These are phyloP conservation scores for Boletus speciosus DNA, from an alignment of 768 basidiomycete genomes.

Conservation along the genomic window DNA sequence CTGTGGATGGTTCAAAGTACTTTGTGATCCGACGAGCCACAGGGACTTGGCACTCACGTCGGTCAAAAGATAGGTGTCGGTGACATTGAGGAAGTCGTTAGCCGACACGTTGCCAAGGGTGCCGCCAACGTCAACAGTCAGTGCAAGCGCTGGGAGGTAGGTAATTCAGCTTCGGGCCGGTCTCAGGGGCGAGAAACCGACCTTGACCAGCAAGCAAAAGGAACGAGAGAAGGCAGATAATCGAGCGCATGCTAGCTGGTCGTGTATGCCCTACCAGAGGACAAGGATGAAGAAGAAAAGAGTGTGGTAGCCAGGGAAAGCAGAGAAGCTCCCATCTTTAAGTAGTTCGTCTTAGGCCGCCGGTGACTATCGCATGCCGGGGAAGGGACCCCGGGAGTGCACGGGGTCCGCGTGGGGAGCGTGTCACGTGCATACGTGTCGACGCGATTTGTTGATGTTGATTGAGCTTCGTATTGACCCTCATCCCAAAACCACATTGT, in stretches of 20 bases:
- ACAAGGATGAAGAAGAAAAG: constrained; percentile 6
- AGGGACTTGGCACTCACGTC: constrained; percentile 23
- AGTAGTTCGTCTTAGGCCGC: neutral
- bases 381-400: constrained; percentile 1
- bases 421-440: constrained; percentile 23
- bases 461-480: constrained; percentile 13
- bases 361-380: no score
- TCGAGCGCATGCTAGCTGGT: constrained; percentile 27
- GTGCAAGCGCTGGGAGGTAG: constrained; percentile 35
- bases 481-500: constrained; percentile 9
- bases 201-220: constrained; percentile 59
- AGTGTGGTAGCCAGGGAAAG: constrained; percentile 18
- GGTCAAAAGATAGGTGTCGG: constrained; percentile 26
- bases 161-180: neutral
- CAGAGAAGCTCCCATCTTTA: neutral
- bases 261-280: constrained; percentile 35
- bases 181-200: constrained; percentile 21
- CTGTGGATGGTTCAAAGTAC: constrained; percentile 9
- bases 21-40: neutral
- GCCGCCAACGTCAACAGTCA: constrained; percentile 47
- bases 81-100: constrained; percentile 43
- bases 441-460: constrained; percentile 32
- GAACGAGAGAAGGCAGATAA: constrained; percentile 27
- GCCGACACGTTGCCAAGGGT: constrained; percentile 36
- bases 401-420: constrained; percentile 8